Percentiles rank a stretch among this genome's conserved stretches.
Evolutionary conservation across 2,329 filamentous ascomycete species (phyloP).

Genomic region (Xylariaceae sp.): DNA sequence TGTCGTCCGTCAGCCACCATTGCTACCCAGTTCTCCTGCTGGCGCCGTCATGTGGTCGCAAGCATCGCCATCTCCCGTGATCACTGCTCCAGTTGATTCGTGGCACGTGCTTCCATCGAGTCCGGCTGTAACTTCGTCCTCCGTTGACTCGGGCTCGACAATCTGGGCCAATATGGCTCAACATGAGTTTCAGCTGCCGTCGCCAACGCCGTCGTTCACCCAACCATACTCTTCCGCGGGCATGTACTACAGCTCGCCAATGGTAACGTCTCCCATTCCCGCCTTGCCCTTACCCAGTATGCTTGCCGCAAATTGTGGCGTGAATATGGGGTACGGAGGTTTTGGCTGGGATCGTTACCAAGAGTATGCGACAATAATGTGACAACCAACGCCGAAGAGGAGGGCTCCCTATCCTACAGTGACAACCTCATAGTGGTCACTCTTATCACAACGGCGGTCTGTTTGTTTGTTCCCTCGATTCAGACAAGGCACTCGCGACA

Average conservation of each 20-base stretch:
- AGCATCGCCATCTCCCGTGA: conserved; percentile 57
- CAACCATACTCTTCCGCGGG: conserved; percentile 70
- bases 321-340: conserved; percentile 68
- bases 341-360: conserved; percentile 87
- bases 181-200: conserved; percentile 69
- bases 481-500: conserved; percentile 20
- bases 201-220: conserved; percentile 75
- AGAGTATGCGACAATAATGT: conserved; percentile 84
- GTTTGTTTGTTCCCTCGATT: conserved; percentile 19
- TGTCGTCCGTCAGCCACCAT: conserved; percentile 77
- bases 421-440: conserved; percentile 37
- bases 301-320: conserved; percentile 79
- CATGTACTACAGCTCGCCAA: conserved; percentile 76
- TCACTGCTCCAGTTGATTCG: conserved; percentile 71
- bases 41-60: conserved; percentile 79
- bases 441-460: conserved; percentile 23
- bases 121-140: conserved; percentile 68
- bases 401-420: conserved; percentile 45
- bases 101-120: conserved; percentile 92
- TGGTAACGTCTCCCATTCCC: conserved; percentile 69
- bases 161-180: conserved; percentile 79
- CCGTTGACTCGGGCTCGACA: conserved; percentile 65
- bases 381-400: conserved; percentile 56
- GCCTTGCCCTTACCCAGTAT: conserved; percentile 81
- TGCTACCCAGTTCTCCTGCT: conserved; percentile 78